Base-by-base conservation (phyloP, 2,329 filamentous ascomycete genomes). In the Cadophora malorum region DNA sequence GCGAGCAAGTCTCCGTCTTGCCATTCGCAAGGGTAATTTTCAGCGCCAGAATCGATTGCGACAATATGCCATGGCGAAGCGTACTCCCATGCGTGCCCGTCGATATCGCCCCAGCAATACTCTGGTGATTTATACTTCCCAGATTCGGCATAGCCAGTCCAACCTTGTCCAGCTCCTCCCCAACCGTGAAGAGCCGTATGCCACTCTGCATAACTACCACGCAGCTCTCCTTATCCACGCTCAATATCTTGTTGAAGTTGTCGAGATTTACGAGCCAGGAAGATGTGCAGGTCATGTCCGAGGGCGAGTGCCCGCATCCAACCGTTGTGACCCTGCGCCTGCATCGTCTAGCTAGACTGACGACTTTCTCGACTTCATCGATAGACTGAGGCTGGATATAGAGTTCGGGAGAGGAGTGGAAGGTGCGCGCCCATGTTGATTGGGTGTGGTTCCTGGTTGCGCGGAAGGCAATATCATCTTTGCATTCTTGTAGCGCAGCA, bases 241-340 rank as follows among this genome's bases (percentile, higher is more conserved):
- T 85, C 61, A 97, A 77, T 35, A 98, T 86, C 64, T 86, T 83
- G 77, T 88, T 88, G 81, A 92, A 93, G 71, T 91, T 85, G 82
- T 99, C 96, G 69, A 99, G 87, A 79, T 97, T 98, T 74, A 98
- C 84, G 77, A 97, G 89, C 96, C 96, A 98, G 71, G 91, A 92
- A 19, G 92, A 96, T 5, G 94, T 97, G 80, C 93, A 97, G 4
- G 95, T 98, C 53, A 99, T 82, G 76, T 95, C 91, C 71, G 91
- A 96, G 8, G 95, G 96, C 65, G 94, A 97, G 82, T 99, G 95
- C 66, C 90, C 93, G 75, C 91, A 95, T 68, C 96, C 95, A n/a
- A 94, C 91, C 6, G 91, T 92, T 45, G 94, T 91, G 68, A 99
- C 82, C 69, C 94, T 90, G 58, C 92, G 90, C 52, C 94, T 89